Conservation (phyloP, 495 filamentous ascomycete species). For the Penicillium pancosmium region DNA sequence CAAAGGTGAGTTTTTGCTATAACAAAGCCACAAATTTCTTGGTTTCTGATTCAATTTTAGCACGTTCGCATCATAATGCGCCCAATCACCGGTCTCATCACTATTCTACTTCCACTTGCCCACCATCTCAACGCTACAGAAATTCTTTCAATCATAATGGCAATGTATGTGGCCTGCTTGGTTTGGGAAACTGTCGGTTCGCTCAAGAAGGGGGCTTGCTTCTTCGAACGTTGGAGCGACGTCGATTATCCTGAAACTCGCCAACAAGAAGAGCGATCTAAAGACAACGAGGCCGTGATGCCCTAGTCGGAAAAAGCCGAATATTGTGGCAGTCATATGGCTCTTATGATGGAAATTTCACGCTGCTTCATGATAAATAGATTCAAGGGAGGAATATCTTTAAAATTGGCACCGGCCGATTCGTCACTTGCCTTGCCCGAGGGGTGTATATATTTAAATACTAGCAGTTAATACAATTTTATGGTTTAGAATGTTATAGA, state of each 20-base stretch:
- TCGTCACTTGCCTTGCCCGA: background rate
- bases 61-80: conserved; percentile 37
- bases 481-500: too few species aligned
- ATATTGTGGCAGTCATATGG: too few species aligned
- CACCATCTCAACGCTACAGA: conserved; percentile 29
- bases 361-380: background rate
- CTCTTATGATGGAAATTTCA: background rate
- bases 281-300: background rate
- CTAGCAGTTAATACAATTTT: background rate
- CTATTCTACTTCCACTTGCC: conserved; percentile 33
- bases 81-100: conserved; percentile 32
- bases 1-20: conserved; percentile 26
- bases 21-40: background rate
- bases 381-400: background rate
- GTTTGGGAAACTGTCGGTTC: conserved; percentile 40
- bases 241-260: conserved; percentile 32
- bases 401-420: background rate
- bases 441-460: background rate
- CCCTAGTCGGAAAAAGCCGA: too few species aligned
- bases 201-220: conserved; percentile 28
- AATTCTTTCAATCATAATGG: conserved; percentile 38
- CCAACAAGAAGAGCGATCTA: background rate
- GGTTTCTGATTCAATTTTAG: conserved; percentile 17
- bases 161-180: conserved; percentile 32
- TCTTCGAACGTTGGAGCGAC: conserved; percentile 39